Base-by-base conservation (phyloP, 345 rosid genomes). In the Melaleuca quinquenervia region DNA sequence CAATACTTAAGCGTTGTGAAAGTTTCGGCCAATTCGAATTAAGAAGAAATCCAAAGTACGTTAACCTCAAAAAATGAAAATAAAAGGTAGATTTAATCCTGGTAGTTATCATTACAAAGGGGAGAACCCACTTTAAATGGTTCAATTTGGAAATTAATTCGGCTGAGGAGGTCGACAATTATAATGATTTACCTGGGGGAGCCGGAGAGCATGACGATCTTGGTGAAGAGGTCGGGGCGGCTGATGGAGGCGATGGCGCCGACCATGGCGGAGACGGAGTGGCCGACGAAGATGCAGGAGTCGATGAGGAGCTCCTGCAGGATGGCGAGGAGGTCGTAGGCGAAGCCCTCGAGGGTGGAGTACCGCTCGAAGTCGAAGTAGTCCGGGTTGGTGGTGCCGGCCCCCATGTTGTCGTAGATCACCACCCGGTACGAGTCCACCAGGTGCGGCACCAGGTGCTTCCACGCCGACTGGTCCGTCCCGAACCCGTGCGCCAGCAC, bases 391-490 rank as follows among this genome's bases (percentile, higher is more conserved):
- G 98, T 96, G 32, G 99, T 94, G 48, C 98, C 98, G 21, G 98
- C 96, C 74, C 98, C 98, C 94, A 96, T 97, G 88, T 95, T 96
- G 76, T 97, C 99, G 86, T 91, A 97, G 45, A 96, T 76, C 36
- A 97, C 91, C 32, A 97, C 93, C 12, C 93, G 93, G 88, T 91
- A 89, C 60, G 91, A 94, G 7, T 91, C 96, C 10, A 95, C 82
- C 5, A 97, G 92, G 90, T 96, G 98, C 18, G 99, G 98, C 5
- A 97, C 92, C 21, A 97, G 90, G 89, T 97, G 98, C 87, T 94
- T 96, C 99, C 99, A 97, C 5, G 92, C 94, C 1, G 99, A 97
- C 86, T 97, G 99, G 86, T 97, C 98, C 21, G 98, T 94, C 75
- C 99, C 99, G 84, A 95, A 96, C 3, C 99, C 99, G 82, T 95